Evolutionary conservation across 306 rosid genomes (phyloP).

Genomic region (Acacia crassicarpa): DNA sequence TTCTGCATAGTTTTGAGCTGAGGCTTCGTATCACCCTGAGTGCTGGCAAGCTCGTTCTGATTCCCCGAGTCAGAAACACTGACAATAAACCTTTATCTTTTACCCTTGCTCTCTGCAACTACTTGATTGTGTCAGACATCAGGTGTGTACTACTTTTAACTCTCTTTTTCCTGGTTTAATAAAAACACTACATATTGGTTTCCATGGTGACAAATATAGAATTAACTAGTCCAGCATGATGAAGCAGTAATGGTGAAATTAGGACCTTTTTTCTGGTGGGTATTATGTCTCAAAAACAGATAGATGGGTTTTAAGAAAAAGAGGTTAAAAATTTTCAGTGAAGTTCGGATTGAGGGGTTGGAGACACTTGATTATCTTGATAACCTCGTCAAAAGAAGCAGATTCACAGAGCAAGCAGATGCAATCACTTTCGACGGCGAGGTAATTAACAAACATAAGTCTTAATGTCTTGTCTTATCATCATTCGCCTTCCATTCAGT

Average conservation of each 20-base stretch:
- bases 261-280: neutral
- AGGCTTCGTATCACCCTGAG: conserved; percentile 61
- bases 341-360: conserved; percentile 81
- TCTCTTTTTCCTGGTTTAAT: neutral
- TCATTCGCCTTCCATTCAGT: neutral
- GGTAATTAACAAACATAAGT: conserved; percentile 37
- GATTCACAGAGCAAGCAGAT: conserved; percentile 87
- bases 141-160: conserved; percentile 47
- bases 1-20: conserved; percentile 61
- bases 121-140: conserved; percentile 70
- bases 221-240: too few relatives aligned
- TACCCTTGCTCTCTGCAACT: conserved; percentile 62
- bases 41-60: conserved; percentile 65
- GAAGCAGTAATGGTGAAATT: neutral
- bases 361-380: conserved; percentile 84
- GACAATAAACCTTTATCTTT: conserved; percentile 63
- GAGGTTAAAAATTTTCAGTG: conserved; percentile 47
- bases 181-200: neutral
- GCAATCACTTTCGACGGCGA: conserved; percentile 78
- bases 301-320: too few relatives aligned
- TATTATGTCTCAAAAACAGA: too few relatives aligned
- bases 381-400: conserved; percentile 48
- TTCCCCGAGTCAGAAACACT: conserved; percentile 64
- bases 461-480: too few relatives aligned
- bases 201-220: neutral